Percentiles rank a stretch among this genome's conserved stretches.
Conservation (phyloP, 805 yeast species). For the Schwanniomyces vanrijiae region DNA sequence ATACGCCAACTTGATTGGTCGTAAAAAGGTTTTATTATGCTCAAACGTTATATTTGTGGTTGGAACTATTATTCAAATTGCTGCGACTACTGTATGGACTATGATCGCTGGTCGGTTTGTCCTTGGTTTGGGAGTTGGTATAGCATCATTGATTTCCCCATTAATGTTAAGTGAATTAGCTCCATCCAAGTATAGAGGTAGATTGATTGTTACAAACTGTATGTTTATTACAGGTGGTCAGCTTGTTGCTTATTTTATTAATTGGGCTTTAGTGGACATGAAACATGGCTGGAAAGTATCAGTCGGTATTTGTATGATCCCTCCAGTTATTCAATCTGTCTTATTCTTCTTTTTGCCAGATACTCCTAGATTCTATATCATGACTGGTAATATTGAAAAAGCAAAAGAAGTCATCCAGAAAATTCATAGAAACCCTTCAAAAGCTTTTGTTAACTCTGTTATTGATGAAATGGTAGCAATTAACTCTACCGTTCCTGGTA, state of each 20-base stretch:
- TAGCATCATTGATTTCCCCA: constrained; percentile 93
- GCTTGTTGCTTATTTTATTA: constrained; percentile 88
- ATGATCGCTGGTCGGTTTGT: constrained; percentile 91
- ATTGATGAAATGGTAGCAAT: constrained; percentile 61
- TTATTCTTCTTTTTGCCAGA: constrained; percentile 89
- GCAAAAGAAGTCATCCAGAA: constrained; percentile 67
- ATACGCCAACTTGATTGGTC: constrained; percentile 78
- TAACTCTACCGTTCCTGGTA: constrained; percentile 43
- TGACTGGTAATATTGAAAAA: constrained; percentile 60
- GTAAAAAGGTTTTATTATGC: constrained; percentile 79
- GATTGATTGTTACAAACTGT: constrained; percentile 85
- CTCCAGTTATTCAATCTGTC: constrained; percentile 74
- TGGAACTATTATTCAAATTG: constrained; percentile 85
- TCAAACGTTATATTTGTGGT: constrained; percentile 80
- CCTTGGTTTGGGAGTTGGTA: constrained; percentile 96
- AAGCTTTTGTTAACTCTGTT: constrained; percentile 62
- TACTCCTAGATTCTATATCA: constrained; percentile 87
- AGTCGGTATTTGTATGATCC: constrained; percentile 88
- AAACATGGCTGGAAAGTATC: constrained; percentile 89
- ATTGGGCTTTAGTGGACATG: constrained; percentile 77
- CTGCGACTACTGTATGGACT: constrained; percentile 78
- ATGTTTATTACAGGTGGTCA: constrained; percentile 95
- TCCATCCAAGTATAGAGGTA: constrained; percentile 87
- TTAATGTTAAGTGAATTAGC: constrained; percentile 89
- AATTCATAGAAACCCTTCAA: constrained; percentile 64